Evolutionary conservation across 257 asterid genomes (phyloP).

Genomic region (Asclepias syriaca): DNA sequence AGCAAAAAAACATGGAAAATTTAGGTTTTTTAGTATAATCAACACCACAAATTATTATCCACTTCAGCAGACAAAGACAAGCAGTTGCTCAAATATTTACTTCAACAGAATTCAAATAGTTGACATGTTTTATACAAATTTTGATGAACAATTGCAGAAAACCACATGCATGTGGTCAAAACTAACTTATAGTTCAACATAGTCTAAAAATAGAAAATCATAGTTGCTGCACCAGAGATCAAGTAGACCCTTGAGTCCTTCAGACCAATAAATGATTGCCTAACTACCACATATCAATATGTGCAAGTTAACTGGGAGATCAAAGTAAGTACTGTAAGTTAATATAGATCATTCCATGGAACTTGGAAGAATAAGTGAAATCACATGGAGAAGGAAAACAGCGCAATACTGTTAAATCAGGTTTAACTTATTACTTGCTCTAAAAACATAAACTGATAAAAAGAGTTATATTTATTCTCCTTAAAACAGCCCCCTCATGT

Average conservation of each 20-base stretch:
- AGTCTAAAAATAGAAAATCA: neutral
- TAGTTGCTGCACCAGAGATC: too few species aligned
- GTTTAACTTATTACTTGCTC: too few species aligned
- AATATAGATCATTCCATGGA: neutral
- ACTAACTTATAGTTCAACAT: neutral
- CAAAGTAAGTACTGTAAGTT: neutral
- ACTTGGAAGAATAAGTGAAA: neutral
- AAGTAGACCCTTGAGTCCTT: too few species aligned
- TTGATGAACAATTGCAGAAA: neutral
- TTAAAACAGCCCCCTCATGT: too few species aligned
- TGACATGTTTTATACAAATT: neutral
- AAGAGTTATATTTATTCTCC: too few species aligned
- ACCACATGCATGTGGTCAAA: neutral
- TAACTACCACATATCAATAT: too few species aligned
- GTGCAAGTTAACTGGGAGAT: neutral
- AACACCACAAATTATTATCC: neutral
- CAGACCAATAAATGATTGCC: too few species aligned
- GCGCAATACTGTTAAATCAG: neutral
- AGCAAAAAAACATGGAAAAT: neutral
- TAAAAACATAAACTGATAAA: too few species aligned
- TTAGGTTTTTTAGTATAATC: neutral
- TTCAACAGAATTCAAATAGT: neutral
- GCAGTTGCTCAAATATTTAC: neutral
- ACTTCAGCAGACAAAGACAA: neutral
- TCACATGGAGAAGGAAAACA: neutral